Conservation (phyloP, 257 asterid genomes). For the Coffea canephora region DNA sequence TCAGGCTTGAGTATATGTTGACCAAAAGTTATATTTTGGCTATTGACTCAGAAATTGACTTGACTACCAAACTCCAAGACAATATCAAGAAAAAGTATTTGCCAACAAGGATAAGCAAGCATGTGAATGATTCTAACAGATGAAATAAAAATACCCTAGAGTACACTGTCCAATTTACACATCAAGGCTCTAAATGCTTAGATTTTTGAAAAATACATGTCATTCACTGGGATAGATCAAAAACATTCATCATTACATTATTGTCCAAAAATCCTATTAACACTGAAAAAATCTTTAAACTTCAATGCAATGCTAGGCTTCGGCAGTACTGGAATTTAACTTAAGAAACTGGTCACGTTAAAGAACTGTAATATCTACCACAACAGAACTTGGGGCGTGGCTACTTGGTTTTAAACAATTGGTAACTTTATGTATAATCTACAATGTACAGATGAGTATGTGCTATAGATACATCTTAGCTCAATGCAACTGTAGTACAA, state of each 20-base stretch:
- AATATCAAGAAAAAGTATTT: too few species aligned
- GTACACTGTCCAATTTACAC: not conserved
- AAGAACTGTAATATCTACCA: not conserved
- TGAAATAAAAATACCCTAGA: not conserved
- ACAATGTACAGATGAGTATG: not conserved
- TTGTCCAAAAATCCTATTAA: constrained; percentile 14
- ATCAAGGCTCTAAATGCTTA: not conserved
- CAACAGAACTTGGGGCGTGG: not conserved
- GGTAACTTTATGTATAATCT: too few species aligned
- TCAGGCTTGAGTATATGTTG: not conserved
- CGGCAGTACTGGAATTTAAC: not conserved
- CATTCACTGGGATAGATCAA: not conserved
- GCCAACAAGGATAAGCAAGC: not conserved
- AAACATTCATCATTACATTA: too few species aligned
- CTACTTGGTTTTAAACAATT: not conserved
- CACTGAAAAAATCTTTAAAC: not conserved
- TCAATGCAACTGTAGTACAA: not conserved
- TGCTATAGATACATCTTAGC: not conserved
- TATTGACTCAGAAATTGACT: not conserved
- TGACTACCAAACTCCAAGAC: not conserved
- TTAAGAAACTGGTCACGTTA: not conserved
- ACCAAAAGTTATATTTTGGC: not conserved
- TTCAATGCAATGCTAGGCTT: not conserved
- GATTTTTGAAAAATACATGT: not conserved
- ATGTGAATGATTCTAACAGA: not conserved